Base-by-base conservation (phyloP, 2,329 filamentous ascomycete genomes). In the Clarireedia monteithiana region DNA sequence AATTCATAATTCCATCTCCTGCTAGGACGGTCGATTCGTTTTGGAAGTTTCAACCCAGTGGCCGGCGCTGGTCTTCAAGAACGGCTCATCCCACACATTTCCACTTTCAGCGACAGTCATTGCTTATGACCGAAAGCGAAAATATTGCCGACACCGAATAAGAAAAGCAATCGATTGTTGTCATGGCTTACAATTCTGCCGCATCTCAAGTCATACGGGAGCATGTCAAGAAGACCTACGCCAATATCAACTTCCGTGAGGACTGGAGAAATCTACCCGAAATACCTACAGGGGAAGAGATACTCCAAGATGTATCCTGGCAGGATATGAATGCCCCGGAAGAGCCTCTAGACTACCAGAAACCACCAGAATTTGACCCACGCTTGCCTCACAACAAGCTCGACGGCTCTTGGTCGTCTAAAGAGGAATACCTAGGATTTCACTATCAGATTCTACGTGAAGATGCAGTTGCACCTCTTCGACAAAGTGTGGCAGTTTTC, bases 381-480 rank as follows among this genome's bases (percentile, higher is more conserved):
- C 53, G 47, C 34, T 34, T 55, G 20, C 70, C 74, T 0, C 63
- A 72, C 0, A 89, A 89, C 62, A 73, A 73, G 6, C 73, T 84
- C 20, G 60, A 78, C 0, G 74, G 75, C 0, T 73, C 83, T 0
- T 92, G 85, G 75, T 60, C 70, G 0, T 81, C 75, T 4, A 85
- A 81, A 47, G 76, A 82, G 1, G 74, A 77, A 0, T 96, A 95
- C 57, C 74, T 96, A 0, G 74, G 81, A 34, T 79, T 82, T 0
- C 88, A 95, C 50, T 95, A 94, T 66, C 75, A 82, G 3, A 78
- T 96, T 1, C 75, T 90, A 6, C 79, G 91, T 2, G 87, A 90
- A 65, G 90, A 96, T 66, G 81, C 83, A 0, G 74, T 88, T 3
- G 80, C 86, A 12, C 79, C 84, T 1, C 74, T 96, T 0, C 80